Percentiles rank a stretch among this genome's conserved stretches.
phyloP scores from a whole-genome alignment of 116 monocot genomes.

The Phalaenopsis hybrid region DNA sequence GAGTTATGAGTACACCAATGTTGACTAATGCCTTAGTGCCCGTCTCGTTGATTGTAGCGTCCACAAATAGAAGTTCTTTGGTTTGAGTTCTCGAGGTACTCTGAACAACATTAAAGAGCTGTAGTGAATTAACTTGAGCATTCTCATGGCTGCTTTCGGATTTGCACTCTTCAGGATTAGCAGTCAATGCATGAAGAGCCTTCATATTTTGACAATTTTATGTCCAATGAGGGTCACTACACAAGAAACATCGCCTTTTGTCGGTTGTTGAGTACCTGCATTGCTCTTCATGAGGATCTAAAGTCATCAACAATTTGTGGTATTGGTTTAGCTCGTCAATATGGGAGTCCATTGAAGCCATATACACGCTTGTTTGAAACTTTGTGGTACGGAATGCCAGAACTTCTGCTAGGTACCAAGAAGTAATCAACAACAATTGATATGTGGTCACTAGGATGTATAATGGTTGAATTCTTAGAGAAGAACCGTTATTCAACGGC shows the following conservation, averaged over 20 bases:
- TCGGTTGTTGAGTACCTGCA: conserved; percentile 74
- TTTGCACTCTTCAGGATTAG: too few species aligned
- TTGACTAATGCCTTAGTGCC: too few species aligned
- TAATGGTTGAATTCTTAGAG: conserved; percentile 85
- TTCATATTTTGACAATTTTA: too few species aligned
- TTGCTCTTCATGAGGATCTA: conserved; percentile 79
- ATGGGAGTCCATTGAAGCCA: conserved; percentile 80
- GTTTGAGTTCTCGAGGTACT: too few species aligned
- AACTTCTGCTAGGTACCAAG: conserved; percentile 69
- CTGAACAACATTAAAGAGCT: too few species aligned
- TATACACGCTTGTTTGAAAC: conserved; percentile 80
- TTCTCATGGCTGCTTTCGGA: too few species aligned
- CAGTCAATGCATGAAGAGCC: too few species aligned
- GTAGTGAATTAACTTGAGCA: too few species aligned
- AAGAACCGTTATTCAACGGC: conserved; percentile 71
- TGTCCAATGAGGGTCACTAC: too few species aligned
- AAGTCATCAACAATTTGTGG: conserved; percentile 92
- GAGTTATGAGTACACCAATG: too few species aligned
- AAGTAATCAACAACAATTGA: conserved; percentile 90
- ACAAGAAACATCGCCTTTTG: conserved; percentile 29
- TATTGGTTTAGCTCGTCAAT: conserved; percentile 81
- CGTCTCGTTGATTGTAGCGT: too few species aligned
- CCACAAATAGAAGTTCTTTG: too few species aligned
- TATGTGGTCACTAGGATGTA: conserved; percentile 91
- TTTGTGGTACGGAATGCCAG: conserved; percentile 89